phyloP scores from a whole-genome alignment of 768 basidiomycete genomes.

The Boletus insuetus region DNA sequence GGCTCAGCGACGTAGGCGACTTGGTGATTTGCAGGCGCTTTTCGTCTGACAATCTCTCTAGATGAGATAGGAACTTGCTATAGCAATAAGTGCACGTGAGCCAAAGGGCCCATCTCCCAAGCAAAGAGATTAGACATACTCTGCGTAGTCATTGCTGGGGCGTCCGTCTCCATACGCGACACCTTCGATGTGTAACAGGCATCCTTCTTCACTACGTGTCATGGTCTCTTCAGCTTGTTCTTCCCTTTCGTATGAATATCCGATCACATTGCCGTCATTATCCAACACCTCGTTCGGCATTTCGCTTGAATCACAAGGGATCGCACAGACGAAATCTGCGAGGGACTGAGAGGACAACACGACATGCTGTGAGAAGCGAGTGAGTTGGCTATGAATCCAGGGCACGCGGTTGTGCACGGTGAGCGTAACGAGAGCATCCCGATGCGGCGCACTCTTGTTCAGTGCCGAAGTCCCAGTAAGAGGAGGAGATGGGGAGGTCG shows the following conservation, averaged over 20 bases:
- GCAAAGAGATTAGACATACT: slow-evolving; percentile 34
- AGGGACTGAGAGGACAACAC: slow-evolving; percentile 72
- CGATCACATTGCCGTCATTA: slow-evolving; percentile 30
- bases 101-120: not conserved
- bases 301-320: slow-evolving; percentile 64
- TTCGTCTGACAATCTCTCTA: slow-evolving; percentile 33
- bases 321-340: slow-evolving; percentile 52
- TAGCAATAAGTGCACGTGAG: not conserved
- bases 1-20: slow-evolving; percentile 42
- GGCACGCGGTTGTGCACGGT: slow-evolving; percentile 58
- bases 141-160: slow-evolving; percentile 52
- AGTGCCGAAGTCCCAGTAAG: not conserved
- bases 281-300: slow-evolving; percentile 42
- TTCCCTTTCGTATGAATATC: slow-evolving; percentile 28
- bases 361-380: slow-evolving; percentile 66
- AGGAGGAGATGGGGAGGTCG: not conserved
- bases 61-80: slow-evolving; percentile 48
- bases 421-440: slow-evolving; percentile 53
- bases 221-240: not conserved
- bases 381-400: slow-evolving; percentile 59
- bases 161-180: slow-evolving; percentile 55
- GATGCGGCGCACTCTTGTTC: not conserved
- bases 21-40: slow-evolving; percentile 34
- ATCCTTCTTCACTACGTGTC: slow-evolving; percentile 30
- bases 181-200: slow-evolving; percentile 61